Percentiles rank a stretch among this genome's conserved stretches.
Evolutionary conservation across 2,329 filamentous ascomycete species (phyloP).

Genomic region (Dothiorella sarmentorum): DNA sequence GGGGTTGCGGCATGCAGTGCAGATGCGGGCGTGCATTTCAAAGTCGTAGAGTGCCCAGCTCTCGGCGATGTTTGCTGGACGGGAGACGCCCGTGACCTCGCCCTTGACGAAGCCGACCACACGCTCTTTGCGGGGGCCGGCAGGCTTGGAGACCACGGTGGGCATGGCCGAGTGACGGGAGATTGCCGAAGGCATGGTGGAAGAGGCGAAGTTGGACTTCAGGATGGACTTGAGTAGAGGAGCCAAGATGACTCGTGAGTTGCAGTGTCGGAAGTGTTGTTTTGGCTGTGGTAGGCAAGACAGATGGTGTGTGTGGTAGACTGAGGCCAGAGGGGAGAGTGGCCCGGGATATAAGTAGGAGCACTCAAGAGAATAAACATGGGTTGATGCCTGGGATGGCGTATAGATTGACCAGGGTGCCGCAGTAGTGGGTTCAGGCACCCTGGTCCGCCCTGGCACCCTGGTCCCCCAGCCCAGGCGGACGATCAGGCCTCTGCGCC

Average conservation of each 20-base stretch:
- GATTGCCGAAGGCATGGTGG: slow-evolving; percentile 16
- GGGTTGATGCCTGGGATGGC: slow-evolving; percentile 13
- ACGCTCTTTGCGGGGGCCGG: slow-evolving; percentile 29
- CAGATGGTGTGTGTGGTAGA: slow-evolving; percentile 7
- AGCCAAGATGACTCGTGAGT: slow-evolving; percentile 7
- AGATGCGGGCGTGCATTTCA: slow-evolving; percentile 46
- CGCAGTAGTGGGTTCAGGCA: too few relatives aligned
- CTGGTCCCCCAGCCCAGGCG: not conserved
- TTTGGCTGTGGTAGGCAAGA: not conserved
- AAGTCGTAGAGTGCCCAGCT: slow-evolving; percentile 48
- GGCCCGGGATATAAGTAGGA: slow-evolving; percentile 7
- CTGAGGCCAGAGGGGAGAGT: not conserved
- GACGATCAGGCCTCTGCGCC: slow-evolving; percentile 1
- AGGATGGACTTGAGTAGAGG: slow-evolving; percentile 7
- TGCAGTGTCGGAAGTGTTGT: slow-evolving; percentile 3
- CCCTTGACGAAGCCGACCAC: slow-evolving; percentile 36
- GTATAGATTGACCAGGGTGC: not conserved
- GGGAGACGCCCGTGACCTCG: slow-evolving; percentile 38
- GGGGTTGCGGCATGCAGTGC: slow-evolving; percentile 44
- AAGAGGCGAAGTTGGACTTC: not conserved
- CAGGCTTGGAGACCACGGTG: slow-evolving; percentile 27
- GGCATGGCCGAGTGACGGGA: slow-evolving; percentile 28
- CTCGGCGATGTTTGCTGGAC: slow-evolving; percentile 41
- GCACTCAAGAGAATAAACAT: not conserved
- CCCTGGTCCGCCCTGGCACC: not conserved